Evolutionary conservation across 2,329 filamentous ascomycete species (phyloP).

Genomic region (Emericellopsis cladophorae): DNA sequence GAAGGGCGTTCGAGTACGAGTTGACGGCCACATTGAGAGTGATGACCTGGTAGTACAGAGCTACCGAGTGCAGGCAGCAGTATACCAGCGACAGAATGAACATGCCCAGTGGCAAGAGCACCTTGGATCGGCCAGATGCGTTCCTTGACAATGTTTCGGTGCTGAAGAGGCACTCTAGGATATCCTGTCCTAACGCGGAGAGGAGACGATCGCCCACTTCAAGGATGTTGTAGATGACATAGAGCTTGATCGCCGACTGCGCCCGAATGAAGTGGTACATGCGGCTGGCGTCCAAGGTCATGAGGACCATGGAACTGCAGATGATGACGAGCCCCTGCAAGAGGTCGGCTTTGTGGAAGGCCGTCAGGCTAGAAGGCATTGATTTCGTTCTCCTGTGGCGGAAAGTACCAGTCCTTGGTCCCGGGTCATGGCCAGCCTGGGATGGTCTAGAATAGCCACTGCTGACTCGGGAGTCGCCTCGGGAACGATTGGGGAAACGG

Average conservation of each 20-base stretch:
- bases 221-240: constrained; percentile 96
- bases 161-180: constrained; percentile 91
- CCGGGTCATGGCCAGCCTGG: constrained; percentile 7
- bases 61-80: constrained; percentile 75
- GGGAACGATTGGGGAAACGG: background rate
- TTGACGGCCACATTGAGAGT: constrained; percentile 97
- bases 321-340: constrained; percentile 84
- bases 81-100: constrained; percentile 79
- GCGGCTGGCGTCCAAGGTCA: constrained; percentile 85
- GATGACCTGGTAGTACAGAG: constrained; percentile 94
- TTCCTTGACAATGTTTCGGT: constrained; percentile 83
- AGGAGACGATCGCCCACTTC: constrained; percentile 86
- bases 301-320: constrained; percentile 70
- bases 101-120: constrained; percentile 80
- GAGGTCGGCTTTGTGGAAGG: constrained; percentile 90
- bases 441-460: background rate
- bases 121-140: constrained; percentile 77
- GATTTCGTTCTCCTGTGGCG: constrained; percentile 69
- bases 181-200: constrained; percentile 86
- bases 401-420: constrained; percentile 21
- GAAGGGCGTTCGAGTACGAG: constrained; percentile 89
- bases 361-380: constrained; percentile 69
- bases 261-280: constrained; percentile 98
- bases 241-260: constrained; percentile 93
- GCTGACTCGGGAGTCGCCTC: constrained; percentile 1